phyloP scores from a whole-genome alignment of 2,329 filamentous ascomycete species.

The Helotiales sp. region DNA sequence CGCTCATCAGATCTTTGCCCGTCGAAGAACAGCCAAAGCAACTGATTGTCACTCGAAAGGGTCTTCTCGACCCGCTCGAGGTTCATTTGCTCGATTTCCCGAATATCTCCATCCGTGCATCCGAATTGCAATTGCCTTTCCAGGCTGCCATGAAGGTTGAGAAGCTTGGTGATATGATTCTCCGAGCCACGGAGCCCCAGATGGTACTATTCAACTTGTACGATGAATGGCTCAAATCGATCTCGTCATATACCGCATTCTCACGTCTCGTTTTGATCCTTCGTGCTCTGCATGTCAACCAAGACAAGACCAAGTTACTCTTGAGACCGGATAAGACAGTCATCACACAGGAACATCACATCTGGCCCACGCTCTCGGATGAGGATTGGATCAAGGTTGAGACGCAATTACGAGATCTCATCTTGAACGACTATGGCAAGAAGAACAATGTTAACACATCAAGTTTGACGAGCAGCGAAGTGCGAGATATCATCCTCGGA shows the following conservation, averaged over 20 bases:
- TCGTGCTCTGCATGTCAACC: constrained; percentile 94
- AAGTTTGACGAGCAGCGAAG: constrained; percentile 94
- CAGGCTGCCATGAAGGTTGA: constrained; percentile 99
- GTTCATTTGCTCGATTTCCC: constrained; percentile 98
- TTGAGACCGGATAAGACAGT: constrained; percentile 96
- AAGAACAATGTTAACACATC: constrained; percentile 99
- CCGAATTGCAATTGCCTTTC: constrained; percentile 95
- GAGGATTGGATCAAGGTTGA: constrained; percentile 99
- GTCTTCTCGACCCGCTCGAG: constrained; percentile 93
- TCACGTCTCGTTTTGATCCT: constrained; percentile 92
- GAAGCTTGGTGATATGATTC: constrained; percentile 98
- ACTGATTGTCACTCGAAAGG: constrained; percentile 96
- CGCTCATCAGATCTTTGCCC: constrained; percentile 90
- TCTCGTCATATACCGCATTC: constrained; percentile 98
- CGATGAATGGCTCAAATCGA: constrained; percentile 98
- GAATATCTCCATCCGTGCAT: constrained; percentile 97
- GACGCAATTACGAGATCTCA: constrained; percentile 91
- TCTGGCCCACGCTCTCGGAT: constrained; percentile 92
- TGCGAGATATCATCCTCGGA: constrained; percentile 96
- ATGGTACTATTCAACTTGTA: constrained; percentile 99
- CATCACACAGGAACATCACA: constrained; percentile 98
- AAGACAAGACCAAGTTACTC: constrained; percentile 96
- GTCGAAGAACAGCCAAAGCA: constrained; percentile 99
- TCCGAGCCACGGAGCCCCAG: constrained; percentile 96
- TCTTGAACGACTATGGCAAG: constrained; percentile 98